Conservation (phyloP, 2,329 filamentous ascomycete genomes). For the Tolypocladium nubicola region DNA sequence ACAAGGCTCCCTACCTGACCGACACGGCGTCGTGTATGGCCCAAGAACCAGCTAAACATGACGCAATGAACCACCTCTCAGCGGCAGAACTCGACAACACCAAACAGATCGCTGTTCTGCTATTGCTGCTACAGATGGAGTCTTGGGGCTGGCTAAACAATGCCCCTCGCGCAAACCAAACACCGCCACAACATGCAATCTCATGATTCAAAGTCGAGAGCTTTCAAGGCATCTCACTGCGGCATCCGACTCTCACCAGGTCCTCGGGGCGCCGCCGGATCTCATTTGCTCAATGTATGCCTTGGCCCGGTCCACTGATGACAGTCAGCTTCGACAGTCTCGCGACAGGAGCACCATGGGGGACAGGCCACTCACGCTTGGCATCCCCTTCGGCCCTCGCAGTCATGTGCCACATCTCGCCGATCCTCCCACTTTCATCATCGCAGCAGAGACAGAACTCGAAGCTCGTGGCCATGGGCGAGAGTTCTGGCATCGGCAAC, state of each 20-base stretch:
- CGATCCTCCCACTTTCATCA: neutral
- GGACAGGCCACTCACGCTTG: neutral
- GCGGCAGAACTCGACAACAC: neutral
- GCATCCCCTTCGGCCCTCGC: neutral
- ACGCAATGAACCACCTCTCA: neutral
- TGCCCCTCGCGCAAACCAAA: neutral
- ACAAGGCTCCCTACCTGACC: neutral
- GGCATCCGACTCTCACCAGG: neutral
- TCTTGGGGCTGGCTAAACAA: neutral
- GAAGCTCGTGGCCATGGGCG: neutral
- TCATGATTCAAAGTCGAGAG: neutral
- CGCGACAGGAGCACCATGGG: no score
- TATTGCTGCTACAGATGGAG: neutral
- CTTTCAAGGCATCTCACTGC: neutral
- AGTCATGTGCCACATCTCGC: neutral
- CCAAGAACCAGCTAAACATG: neutral
- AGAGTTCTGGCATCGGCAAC: neutral
- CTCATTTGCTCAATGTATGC: neutral
- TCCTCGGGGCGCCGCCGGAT: neutral
- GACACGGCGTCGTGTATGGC: neutral
- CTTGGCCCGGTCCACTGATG: neutral
- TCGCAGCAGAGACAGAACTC: neutral
- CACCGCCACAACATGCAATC: neutral
- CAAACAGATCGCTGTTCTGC: neutral
- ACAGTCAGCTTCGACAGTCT: neutral